Base-by-base conservation (phyloP, 768 basidiomycete genomes). In the Pluteus cervinus region DNA sequence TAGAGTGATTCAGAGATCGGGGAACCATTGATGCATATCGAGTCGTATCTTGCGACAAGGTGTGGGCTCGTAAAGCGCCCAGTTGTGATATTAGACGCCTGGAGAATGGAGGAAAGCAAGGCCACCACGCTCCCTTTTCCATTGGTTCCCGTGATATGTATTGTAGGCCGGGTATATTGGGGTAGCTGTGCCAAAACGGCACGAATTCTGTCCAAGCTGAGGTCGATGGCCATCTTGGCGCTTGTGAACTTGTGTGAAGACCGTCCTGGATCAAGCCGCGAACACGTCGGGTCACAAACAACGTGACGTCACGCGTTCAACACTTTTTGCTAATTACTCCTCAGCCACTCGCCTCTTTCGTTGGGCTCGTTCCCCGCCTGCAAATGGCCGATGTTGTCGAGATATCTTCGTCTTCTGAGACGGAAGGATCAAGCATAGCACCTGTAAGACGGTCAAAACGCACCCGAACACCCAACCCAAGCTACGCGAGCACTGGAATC, bases 31-130 rank as follows among this genome's bases (percentile, higher is more conserved):
- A 98, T 68, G 2, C 68, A 62, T 42, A 99, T 89, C 44, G 69
- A 81, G 55, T 98, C 94, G 41, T 73, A 62, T 7, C 84, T 63
- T 7, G 78, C 70, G 38, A 94, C 60, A 14, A 98, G 79, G 56
- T 98, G 94, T 0, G 96, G 96, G 44, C 81, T 87, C 57, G 93
- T 98, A 72, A 88, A 98, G 24, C 85, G 72, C 5, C 90, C 96
- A 8, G 86, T 69, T 15, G 64, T 63, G 36, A 85, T 65, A 0
- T 66, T 59, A 5, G 81, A 69, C 4, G 69, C 58, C 4, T 55
- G 53, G 6, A 97, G 62, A 49, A 89, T 84, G 29, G 88, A 88
- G 0, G 87, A 76, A 8, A 96, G 57, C 24, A 91, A 66, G 4
- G 83, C 81, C 1, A 90, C 81, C 9, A 94, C 89, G 48, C 88